Conservation (phyloP, 495 filamentous ascomycete genomes). For the Aspergillus egyptiacus region DNA sequence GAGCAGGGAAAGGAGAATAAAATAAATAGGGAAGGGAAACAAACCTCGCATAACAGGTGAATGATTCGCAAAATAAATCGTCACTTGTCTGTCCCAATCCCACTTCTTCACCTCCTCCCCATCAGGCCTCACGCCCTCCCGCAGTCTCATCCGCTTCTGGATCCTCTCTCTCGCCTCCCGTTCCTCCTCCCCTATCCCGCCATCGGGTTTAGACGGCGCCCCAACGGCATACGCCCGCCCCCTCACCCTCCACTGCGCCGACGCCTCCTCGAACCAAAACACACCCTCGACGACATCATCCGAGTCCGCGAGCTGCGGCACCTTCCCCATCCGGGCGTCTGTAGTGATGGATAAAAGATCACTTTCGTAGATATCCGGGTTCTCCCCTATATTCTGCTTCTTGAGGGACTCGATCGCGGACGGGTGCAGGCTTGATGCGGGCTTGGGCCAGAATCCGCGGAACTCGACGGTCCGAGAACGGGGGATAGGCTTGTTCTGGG, state of each 20-base stretch:
- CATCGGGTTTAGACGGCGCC: constrained; percentile 43
- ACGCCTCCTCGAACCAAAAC: constrained; percentile 68
- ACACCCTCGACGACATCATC: constrained; percentile 71
- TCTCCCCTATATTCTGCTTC: constrained; percentile 44
- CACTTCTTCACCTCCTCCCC: constrained; percentile 33
- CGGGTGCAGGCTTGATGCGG: constrained; percentile 42
- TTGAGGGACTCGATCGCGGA: constrained; percentile 55
- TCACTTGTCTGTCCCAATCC: constrained; percentile 71
- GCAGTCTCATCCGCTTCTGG: constrained; percentile 19
- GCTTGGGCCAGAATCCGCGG: constrained; percentile 73
- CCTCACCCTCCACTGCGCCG: constrained; percentile 78
- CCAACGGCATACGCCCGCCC: constrained; percentile 71
- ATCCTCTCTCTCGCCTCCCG: constrained; percentile 39
- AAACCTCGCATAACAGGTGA: constrained; percentile 66
- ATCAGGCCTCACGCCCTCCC: constrained; percentile 26
- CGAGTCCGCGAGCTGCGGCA: constrained; percentile 49
- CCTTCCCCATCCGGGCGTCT: constrained; percentile 81
- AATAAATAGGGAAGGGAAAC: constrained; percentile 13
- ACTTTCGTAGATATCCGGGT: constrained; percentile 62
- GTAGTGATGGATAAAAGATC: constrained; percentile 81
- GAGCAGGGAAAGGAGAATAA: too few species aligned
- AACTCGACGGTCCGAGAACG: constrained; percentile 63
- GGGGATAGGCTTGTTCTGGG: constrained; percentile 38
- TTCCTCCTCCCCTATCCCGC: constrained; percentile 36
- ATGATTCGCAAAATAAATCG: constrained; percentile 82